phyloP scores from a whole-genome alignment of 768 basidiomycete species.

The Boletellus ananas region DNA sequence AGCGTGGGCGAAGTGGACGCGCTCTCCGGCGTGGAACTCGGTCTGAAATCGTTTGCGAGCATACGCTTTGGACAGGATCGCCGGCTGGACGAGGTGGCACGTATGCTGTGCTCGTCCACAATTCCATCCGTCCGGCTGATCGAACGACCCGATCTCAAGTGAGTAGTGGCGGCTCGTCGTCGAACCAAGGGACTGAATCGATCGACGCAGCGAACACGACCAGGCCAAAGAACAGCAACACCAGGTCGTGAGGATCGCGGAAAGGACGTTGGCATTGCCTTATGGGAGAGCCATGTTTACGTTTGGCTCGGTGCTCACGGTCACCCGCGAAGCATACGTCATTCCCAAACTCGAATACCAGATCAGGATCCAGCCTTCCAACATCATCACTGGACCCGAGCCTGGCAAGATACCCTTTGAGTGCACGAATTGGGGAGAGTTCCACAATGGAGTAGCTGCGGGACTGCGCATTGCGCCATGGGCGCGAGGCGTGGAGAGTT shows the following conservation, averaged over 20 bases:
- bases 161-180: conserved; percentile 23
- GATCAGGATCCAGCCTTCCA: conserved; percentile 71
- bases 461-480: conserved; percentile 79
- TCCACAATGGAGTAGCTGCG: conserved; percentile 95
- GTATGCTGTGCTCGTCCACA: conserved; percentile 81
- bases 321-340: conserved; percentile 72
- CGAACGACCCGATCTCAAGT: conserved; percentile 72
- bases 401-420: conserved; percentile 71
- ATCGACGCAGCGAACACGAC: conserved; percentile 70
- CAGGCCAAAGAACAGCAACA: conserved; percentile 81
- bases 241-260: conserved; percentile 74
- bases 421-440: conserved; percentile 87
- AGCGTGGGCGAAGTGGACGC: conserved; percentile 53
- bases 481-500: conserved; percentile 77
- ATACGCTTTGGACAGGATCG: conserved; percentile 90
- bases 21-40: conserved; percentile 69
- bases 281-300: conserved; percentile 91
- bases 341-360: conserved; percentile 79
- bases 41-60: conserved; percentile 68
- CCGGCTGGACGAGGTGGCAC: conserved; percentile 84
- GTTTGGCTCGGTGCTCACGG: conserved; percentile 73
- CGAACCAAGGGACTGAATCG: background rate
- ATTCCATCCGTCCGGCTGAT: conserved; percentile 60
- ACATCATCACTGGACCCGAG: conserved; percentile 61
- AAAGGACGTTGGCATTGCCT: conserved; percentile 85